Conservation (phyloP, 306 rosid genomes). For the Purshia tridentata region DNA sequence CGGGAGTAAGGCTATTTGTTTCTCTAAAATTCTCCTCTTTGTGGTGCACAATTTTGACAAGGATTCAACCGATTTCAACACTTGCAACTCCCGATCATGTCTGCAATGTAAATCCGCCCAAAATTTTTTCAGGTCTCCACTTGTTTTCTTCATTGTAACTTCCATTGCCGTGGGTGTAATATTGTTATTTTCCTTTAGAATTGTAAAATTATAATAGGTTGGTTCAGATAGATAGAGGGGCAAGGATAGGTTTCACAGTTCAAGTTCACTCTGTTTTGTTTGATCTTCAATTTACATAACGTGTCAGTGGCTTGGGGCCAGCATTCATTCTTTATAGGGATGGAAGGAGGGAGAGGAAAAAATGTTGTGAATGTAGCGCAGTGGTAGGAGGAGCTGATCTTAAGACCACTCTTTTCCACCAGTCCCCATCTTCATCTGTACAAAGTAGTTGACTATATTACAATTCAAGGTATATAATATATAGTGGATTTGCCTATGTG, state of each 20-base stretch:
- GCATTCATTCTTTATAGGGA: conserved; percentile 39
- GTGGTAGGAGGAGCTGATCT: conserved; percentile 36
- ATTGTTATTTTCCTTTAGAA: conserved; percentile 36
- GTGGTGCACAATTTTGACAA: conserved; percentile 25
- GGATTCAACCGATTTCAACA: conserved; percentile 25
- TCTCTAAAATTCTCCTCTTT: conserved; percentile 18
- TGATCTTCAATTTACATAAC: conserved; percentile 23
- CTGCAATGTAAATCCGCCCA: conserved; percentile 52
- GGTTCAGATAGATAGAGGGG: conserved; percentile 35
- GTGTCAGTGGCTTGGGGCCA: conserved; percentile 30
- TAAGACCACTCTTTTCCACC: conserved; percentile 28
- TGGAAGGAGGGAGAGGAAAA: conserved; percentile 30
- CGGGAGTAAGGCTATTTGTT: conserved; percentile 39
- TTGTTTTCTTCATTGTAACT: conserved; percentile 31
- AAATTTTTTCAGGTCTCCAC: neutral
- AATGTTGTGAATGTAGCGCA: conserved; percentile 31
- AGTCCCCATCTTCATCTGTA: conserved; percentile 27
- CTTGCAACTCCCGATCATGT: conserved; percentile 18
- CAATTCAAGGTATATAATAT: conserved; percentile 23
- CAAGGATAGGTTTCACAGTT: conserved; percentile 44
- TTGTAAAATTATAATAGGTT: conserved; percentile 43
- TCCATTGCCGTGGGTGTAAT: conserved; percentile 38
- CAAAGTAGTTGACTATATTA: conserved; percentile 22
- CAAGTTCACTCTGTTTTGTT: conserved; percentile 30
- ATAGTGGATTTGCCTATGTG: conserved; percentile 9